Percentiles rank a stretch among this genome's conserved stretches.
phyloP scores from a whole-genome alignment of 1,284 basidiomycete species.

The Takashimella tepidaria region DNA sequence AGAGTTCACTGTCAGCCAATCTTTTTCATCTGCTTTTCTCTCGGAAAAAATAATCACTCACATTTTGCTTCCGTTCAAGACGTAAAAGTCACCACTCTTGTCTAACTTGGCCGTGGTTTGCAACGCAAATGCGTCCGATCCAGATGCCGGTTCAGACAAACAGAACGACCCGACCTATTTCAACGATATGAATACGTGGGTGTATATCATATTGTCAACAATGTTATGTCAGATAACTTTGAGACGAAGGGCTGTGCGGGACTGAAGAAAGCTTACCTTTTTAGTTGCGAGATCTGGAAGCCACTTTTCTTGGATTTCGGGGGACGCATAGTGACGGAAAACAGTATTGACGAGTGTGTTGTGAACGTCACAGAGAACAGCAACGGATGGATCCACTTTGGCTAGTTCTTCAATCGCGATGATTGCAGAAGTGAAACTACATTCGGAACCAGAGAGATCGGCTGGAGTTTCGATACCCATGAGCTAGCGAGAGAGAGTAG shows the following conservation, averaged over 20 bases:
- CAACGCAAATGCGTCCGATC: conserved; percentile 94
- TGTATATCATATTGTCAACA: too few relatives aligned
- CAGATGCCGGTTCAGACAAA: conserved; percentile 85
- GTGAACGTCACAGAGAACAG: conserved; percentile 95
- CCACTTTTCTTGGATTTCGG: conserved; percentile 83
- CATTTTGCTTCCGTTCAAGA: conserved; percentile 70
- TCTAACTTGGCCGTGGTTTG: conserved; percentile 88
- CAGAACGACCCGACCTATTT: conserved; percentile 89
- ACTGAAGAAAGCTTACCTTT: conserved; percentile 58
- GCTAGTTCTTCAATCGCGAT: conserved; percentile 90
- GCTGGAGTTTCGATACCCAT: conserved; percentile 94
- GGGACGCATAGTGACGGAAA: conserved; percentile 76
- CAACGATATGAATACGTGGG: neutral
- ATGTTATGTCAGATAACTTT: too few relatives aligned
- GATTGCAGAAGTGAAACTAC: conserved; percentile 90
- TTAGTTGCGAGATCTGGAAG: conserved; percentile 74
- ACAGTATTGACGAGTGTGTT: conserved; percentile 97
- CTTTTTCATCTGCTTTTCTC: neutral
- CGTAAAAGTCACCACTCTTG: conserved; percentile 28
- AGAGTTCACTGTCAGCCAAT: neutral
- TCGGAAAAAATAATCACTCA: conserved; percentile 30
- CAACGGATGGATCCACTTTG: conserved; percentile 92
- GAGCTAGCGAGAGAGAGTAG: conserved; percentile 60
- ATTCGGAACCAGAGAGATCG: conserved; percentile 80
- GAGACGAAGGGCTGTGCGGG: too few relatives aligned